Percentiles rank a stretch among this genome's conserved stretches.
Conservation (phyloP, 2,329 filamentous ascomycete genomes). For the Colletotrichum sp. region DNA sequence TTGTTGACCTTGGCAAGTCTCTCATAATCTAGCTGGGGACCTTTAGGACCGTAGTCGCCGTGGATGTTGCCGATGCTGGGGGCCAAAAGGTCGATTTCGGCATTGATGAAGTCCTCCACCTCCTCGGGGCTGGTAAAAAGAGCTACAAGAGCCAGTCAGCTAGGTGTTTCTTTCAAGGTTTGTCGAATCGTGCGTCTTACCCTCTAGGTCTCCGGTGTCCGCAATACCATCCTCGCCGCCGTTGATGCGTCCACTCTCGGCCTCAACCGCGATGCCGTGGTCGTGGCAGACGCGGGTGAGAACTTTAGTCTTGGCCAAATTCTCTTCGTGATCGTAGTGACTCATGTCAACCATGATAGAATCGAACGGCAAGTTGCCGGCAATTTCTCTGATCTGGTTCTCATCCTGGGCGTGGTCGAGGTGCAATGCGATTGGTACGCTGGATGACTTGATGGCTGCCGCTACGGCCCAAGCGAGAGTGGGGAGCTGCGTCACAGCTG, state of each 20-base stretch:
- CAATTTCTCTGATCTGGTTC: slow-evolving; percentile 57
- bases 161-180: accelerated
- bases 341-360: slow-evolving; percentile 81
- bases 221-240: slow-evolving; percentile 74
- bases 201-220: slow-evolving; percentile 55
- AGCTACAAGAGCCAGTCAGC: background rate
- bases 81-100: slow-evolving; percentile 76
- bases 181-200: slow-evolving; percentile 24
- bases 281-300: slow-evolving; percentile 67
- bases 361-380: slow-evolving; percentile 66
- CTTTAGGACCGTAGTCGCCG: slow-evolving; percentile 72
- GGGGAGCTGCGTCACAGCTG: slow-evolving; percentile 2
- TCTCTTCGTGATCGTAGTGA: slow-evolving; percentile 74
- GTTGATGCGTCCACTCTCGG: slow-evolving; percentile 69
- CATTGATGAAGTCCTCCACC: slow-evolving; percentile 72
- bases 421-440: slow-evolving; percentile 47
- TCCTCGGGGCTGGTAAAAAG: slow-evolving; percentile 70
- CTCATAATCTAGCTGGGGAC: slow-evolving; percentile 66
- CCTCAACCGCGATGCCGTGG: slow-evolving; percentile 69
- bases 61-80: slow-evolving; percentile 81
- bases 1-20: slow-evolving; percentile 45
- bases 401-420: slow-evolving; percentile 71
- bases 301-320: slow-evolving; percentile 66
- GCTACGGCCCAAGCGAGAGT: slow-evolving; percentile 61
- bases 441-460: slow-evolving; percentile 4